phyloP scores from a whole-genome alignment of 2,329 filamentous ascomycete genomes.

The Paraphoma sp. region DNA sequence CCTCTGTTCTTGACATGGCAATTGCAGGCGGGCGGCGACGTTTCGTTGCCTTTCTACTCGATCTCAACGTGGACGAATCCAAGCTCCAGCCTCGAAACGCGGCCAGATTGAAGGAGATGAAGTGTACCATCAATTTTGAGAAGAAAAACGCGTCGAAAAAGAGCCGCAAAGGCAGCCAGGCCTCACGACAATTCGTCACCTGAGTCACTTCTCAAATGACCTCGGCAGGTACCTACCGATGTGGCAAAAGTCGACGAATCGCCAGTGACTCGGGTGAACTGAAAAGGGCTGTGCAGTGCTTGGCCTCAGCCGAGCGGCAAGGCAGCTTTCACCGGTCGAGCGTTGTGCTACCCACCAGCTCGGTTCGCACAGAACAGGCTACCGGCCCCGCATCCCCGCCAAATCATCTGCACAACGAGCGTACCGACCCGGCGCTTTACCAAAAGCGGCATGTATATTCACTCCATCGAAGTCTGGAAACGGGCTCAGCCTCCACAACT shows the following conservation, averaged over 20 bases:
- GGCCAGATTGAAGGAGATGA: conserved; percentile 13
- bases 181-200: neutral
- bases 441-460: neutral
- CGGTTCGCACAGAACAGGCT: neutral
- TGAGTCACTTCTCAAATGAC: no score
- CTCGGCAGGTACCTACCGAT: neutral
- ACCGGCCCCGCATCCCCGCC: no score
- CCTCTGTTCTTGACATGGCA: conserved; percentile 23
- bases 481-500: neutral
- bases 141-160: neutral
- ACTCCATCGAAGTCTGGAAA: neutral
- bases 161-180: neutral
- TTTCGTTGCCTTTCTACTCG: conserved; percentile 20
- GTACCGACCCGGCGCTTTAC: neutral
- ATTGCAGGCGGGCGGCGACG: conserved; percentile 11
- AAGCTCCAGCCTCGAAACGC: conserved; percentile 11
- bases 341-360: neutral
- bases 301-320: neutral
- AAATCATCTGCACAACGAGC: neutral
- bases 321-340: neutral
- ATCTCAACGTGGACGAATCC: conserved; percentile 13
- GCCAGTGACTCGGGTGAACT: neutral
- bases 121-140: conserved; percentile 10
- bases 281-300: neutral
- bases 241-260: neutral